Evolutionary conservation across 2,329 filamentous ascomycete species (phyloP).

Genomic region (Chaetomium sp.): DNA sequence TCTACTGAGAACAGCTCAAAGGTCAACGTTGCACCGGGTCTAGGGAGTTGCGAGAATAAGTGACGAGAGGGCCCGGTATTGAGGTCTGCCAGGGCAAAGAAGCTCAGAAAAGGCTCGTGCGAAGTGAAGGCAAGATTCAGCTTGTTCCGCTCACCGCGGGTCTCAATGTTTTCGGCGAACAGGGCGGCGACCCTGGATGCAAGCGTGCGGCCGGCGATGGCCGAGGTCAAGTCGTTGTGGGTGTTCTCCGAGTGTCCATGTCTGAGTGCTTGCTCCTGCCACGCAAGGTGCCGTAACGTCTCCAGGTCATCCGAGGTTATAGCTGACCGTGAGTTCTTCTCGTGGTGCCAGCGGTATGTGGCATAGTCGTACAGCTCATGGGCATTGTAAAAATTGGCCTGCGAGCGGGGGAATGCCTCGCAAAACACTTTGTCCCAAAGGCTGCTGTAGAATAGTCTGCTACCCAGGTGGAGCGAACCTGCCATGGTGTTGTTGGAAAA

Average conservation of each 20-base stretch:
- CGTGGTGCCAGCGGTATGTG: slow-evolving; percentile 56
- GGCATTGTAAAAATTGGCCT: slow-evolving; percentile 52
- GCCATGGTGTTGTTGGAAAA: slow-evolving; percentile 33
- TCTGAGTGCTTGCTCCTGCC: slow-evolving; percentile 63
- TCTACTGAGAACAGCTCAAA: slow-evolving; percentile 65
- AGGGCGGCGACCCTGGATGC: slow-evolving; percentile 48
- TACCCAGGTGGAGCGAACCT: slow-evolving; percentile 33
- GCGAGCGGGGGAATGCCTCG: slow-evolving; percentile 41
- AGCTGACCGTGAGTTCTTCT: slow-evolving; percentile 49
- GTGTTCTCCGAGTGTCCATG: slow-evolving; percentile 54
- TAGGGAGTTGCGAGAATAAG: slow-evolving; percentile 53
- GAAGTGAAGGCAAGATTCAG: slow-evolving; percentile 58
- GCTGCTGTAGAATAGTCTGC: slow-evolving; percentile 46
- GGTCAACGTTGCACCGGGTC: slow-evolving; percentile 72
- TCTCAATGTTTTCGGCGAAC: slow-evolving; percentile 48
- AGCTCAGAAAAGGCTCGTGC: slow-evolving; percentile 57
- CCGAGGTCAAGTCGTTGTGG: slow-evolving; percentile 47
- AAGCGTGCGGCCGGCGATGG: slow-evolving; percentile 57
- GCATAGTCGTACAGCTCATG: slow-evolving; percentile 59
- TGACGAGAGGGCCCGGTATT: slow-evolving; percentile 55
- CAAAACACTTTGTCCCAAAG: slow-evolving; percentile 46
- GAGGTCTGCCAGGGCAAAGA: slow-evolving; percentile 54
- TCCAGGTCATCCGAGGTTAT: slow-evolving; percentile 50
- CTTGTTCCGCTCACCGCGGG: slow-evolving; percentile 46
- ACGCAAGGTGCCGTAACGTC: slow-evolving; percentile 65